Evolutionary conservation across 495 filamentous ascomycete genomes (phyloP).

Genomic region (Penicillium paradoxum): DNA sequence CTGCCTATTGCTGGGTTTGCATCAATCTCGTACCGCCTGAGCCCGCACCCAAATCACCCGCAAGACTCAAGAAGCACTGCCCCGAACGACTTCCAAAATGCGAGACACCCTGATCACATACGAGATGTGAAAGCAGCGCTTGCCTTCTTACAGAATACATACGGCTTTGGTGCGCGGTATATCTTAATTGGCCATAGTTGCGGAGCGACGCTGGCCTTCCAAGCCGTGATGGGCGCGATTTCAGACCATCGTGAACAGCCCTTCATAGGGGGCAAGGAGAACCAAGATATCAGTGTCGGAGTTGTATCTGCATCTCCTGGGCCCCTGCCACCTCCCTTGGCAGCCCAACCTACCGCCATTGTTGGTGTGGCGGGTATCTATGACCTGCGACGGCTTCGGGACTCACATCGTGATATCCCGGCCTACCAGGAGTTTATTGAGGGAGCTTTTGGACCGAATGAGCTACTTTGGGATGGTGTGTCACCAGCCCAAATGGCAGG

Average conservation of each 20-base stretch:
- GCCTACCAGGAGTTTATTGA: slow-evolving; percentile 56
- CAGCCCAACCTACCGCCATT: slow-evolving; percentile 42
- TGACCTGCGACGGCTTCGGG: slow-evolving; percentile 52
- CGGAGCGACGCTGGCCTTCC: slow-evolving; percentile 69
- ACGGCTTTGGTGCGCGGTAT: slow-evolving; percentile 47
- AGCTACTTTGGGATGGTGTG: slow-evolving; percentile 45
- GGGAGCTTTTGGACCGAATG: slow-evolving; percentile 58
- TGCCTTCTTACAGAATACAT: slow-evolving; percentile 52
- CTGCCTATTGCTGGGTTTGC: slow-evolving; percentile 56
- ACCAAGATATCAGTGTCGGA: slow-evolving; percentile 3
- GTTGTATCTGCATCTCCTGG: slow-evolving; percentile 16
- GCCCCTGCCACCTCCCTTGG: slow-evolving; percentile 17
- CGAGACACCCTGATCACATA: slow-evolving; percentile 70
- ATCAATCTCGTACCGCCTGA: slow-evolving; percentile 76
- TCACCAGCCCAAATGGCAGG: slow-evolving; percentile 44
- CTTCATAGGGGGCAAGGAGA: slow-evolving; percentile 5
- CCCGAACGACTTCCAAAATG: slow-evolving; percentile 38
- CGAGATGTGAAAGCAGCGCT: slow-evolving; percentile 62
- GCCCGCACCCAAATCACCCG: slow-evolving; percentile 60
- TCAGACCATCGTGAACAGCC: slow-evolving; percentile 20
- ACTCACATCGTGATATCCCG: slow-evolving; percentile 38
- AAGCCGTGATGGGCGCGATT: slow-evolving; percentile 51
- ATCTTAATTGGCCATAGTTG: slow-evolving; percentile 72
- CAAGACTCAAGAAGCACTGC: slow-evolving; percentile 39
- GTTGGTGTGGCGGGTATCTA: slow-evolving; percentile 64